Conservation (phyloP, 352 stramenopile species). For the Thalassiosira exigua region DNA sequence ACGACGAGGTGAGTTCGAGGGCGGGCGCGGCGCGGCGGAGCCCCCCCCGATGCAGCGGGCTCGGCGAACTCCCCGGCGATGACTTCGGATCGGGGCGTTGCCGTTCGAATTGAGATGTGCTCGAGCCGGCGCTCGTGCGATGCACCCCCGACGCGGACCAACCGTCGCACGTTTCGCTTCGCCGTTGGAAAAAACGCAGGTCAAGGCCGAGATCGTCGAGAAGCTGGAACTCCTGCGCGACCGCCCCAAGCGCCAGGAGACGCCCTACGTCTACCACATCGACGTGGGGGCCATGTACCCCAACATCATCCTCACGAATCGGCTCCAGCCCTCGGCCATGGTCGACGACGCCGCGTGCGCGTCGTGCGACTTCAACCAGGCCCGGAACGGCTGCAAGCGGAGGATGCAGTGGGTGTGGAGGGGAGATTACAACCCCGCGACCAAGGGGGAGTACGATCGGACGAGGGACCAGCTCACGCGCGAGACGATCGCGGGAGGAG, state of each 20-base stretch:
- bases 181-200: too few species aligned
- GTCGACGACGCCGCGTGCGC: conserved; percentile 95
- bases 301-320: conserved; percentile 99
- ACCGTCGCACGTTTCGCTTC: too few species aligned
- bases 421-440: conserved; percentile 94
- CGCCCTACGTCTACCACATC: conserved; percentile 98
- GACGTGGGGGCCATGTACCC: conserved; percentile 99
- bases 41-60: too few species aligned
- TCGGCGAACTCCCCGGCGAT: too few species aligned
- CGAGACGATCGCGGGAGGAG: conserved; percentile 88
- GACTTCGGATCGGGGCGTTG: too few species aligned
- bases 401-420: conserved; percentile 99
- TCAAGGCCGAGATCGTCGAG: conserved; percentile 89
- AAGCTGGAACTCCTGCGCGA: conserved; percentile 93
- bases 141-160: too few species aligned
- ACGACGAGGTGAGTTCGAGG: conserved; percentile 90
- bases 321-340: conserved; percentile 96
- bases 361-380: conserved; percentile 91
- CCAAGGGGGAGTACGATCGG: conserved; percentile 93
- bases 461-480: conserved; percentile 95
- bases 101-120: too few species aligned
- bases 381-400: conserved; percentile 93
- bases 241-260: conserved; percentile 89
- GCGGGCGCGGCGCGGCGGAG: too few species aligned
- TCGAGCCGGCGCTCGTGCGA: too few species aligned